Percentiles rank a stretch among this genome's conserved stretches.
These are phyloP conservation scores for Aspergillus floridensis DNA, from an alignment of 2,329 filamentous ascomycete genomes.

Conservation along the genomic window DNA sequence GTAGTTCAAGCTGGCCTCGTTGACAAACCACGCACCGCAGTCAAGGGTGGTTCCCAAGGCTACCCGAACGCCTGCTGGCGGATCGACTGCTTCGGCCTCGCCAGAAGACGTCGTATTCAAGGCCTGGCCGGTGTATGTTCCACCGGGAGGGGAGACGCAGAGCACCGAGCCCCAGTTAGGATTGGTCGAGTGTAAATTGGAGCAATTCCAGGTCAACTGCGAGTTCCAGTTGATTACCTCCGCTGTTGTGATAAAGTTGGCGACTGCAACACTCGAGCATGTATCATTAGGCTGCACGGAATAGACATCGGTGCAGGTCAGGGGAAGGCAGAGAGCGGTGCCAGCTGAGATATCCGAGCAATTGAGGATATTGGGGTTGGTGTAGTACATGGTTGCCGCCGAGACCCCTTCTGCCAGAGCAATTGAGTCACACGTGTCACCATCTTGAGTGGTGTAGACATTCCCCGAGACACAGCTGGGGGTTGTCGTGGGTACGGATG, in stretches of 20 bases:
- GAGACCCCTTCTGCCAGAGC: constrained; percentile 8
- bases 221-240: constrained; percentile 18
- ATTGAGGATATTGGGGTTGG: constrained; percentile 4
- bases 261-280: constrained; percentile 7
- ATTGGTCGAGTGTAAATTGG: constrained; percentile 4
- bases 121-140: not conserved
- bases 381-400: constrained; percentile 9
- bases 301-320: constrained; percentile 4
- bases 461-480: not conserved
- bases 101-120: not conserved
- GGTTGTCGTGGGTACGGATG: not conserved
- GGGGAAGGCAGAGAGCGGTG: constrained; percentile 1
- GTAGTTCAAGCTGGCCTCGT: not conserved
- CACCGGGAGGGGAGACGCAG: constrained; percentile 10
- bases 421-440: constrained; percentile 4
- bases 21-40: not conserved
- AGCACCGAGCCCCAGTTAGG: constrained; percentile 6
- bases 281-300: constrained; percentile 7
- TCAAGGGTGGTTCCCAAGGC: not conserved
- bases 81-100: not conserved
- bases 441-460: constrained; percentile 1
- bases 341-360: constrained; percentile 6
- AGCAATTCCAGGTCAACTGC: constrained; percentile 5
- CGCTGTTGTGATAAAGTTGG: constrained; percentile 6
- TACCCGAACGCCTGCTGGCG: not conserved